Conservation (phyloP, 352 stramenopile genomes). For the Thalassiosira oceanica region DNA sequence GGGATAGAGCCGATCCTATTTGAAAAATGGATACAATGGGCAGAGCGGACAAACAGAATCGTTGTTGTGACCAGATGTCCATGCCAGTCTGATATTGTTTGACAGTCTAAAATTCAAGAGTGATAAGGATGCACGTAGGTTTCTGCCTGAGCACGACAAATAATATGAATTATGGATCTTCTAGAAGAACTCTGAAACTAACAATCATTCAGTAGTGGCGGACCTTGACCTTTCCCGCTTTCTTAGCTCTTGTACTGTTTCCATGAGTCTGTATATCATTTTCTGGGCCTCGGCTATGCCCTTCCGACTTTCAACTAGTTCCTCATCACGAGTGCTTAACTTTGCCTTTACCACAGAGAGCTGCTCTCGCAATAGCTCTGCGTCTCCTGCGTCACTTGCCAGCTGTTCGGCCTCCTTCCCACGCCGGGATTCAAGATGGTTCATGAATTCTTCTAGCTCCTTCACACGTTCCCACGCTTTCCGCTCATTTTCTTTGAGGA, state of each 20-base stretch:
- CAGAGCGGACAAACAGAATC: slow-evolving; percentile 1
- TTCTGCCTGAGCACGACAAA: too few relatives aligned
- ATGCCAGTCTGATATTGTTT: too few relatives aligned
- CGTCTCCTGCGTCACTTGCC: background rate
- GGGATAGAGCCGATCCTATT: slow-evolving; percentile 21
- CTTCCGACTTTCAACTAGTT: slow-evolving; percentile 34
- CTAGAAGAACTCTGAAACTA: too few relatives aligned
- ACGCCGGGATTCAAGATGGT: slow-evolving; percentile 9
- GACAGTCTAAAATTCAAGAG: too few relatives aligned
- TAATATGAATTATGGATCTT: too few relatives aligned
- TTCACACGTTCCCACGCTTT: slow-evolving; percentile 14
- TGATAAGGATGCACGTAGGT: too few relatives aligned
- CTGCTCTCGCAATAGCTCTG: slow-evolving; percentile 14
- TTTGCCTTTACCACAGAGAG: slow-evolving; percentile 18
- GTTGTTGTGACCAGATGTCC: slow-evolving; percentile 12
- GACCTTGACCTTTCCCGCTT: too few relatives aligned
- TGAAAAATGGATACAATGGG: slow-evolving; percentile 19
- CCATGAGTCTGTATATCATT: slow-evolving; percentile 48
- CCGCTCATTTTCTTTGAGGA: slow-evolving; percentile 4
- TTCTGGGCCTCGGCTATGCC: slow-evolving; percentile 43
- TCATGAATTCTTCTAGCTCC: slow-evolving; percentile 27
- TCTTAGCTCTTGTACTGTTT: slow-evolving; percentile 34
- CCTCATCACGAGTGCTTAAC: slow-evolving; percentile 27
- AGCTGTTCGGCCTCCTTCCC: background rate
- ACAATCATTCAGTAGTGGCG: too few relatives aligned